Conservation (phyloP, 2,329 filamentous ascomycete genomes). For the Cladosporium sp. region DNA sequence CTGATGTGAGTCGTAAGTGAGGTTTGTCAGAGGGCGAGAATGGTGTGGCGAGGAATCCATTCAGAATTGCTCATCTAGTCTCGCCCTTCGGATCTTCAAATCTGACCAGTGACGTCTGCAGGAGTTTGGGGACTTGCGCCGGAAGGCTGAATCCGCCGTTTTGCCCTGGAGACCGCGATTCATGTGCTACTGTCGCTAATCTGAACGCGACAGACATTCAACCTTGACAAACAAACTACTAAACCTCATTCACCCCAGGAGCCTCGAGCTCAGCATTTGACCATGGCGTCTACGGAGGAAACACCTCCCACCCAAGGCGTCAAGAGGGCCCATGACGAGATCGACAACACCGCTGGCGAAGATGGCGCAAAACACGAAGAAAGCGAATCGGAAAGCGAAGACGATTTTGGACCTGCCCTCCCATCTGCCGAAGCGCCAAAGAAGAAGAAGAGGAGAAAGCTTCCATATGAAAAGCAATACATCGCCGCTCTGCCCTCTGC, state of each 20-base stretch:
- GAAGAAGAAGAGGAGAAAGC: slow-evolving; percentile 85
- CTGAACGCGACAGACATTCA: no score
- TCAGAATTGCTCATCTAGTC: slow-evolving; percentile 12
- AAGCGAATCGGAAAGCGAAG: slow-evolving; percentile 61
- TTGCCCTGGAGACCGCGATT: neutral
- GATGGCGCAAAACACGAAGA: slow-evolving; percentile 16
- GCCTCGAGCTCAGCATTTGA: neutral
- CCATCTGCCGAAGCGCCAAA: slow-evolving; percentile 73
- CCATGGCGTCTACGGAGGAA: slow-evolving; percentile 7
- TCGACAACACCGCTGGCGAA: slow-evolving; percentile 14
- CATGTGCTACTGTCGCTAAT: no score
- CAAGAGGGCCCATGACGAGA: slow-evolving; percentile 28
- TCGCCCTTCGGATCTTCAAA: neutral
- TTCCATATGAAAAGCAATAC: slow-evolving; percentile 94
- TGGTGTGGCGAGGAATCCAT: neutral
- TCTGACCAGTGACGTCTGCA: neutral
- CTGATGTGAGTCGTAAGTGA: no score
- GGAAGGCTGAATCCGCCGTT: neutral
- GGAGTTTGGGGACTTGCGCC: no score
- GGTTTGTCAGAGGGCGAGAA: neutral
- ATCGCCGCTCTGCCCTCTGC: slow-evolving; percentile 80
- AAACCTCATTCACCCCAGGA: no score
- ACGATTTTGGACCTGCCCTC: slow-evolving; percentile 90
- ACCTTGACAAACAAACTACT: no score
- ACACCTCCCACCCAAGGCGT: slow-evolving; percentile 19